Evolutionary conservation across 2,329 filamentous ascomycete genomes (phyloP), one percentile per base, ranked within the genome.

Genomic region (Seiridium cupressi): DNA sequence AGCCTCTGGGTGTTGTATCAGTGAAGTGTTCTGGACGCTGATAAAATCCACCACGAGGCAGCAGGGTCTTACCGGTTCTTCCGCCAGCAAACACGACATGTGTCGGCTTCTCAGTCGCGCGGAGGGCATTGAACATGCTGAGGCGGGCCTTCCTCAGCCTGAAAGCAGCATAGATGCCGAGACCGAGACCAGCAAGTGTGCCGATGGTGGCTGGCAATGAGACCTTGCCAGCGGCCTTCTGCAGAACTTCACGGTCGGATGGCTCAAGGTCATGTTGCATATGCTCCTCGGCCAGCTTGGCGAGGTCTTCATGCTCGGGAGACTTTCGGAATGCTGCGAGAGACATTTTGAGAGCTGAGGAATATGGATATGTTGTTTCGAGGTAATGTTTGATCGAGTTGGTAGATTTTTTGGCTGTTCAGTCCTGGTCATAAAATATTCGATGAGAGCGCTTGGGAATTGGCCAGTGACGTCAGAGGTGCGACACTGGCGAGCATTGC

Each of bases 51-150:
- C 18, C 18, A 26, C 18, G 18, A 26, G 18, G 18, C 18, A 26
- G 18, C 18, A 26, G 18, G 1, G 6, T 64, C 72, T 32, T 70
- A 85, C 84, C 81, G 55, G 80, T 81, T 18, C 85, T 76, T 0
- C 88, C 88, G 64, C 84, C 81, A 0, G 84, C 81, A 70, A 90
- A 90, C 11, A 82, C 74, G 5, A 90, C 80, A 57, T 85, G 79
- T 0, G 81, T 84, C 0, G 88, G 88, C 70, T 83, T 85, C 69
- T 89, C 85, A 56, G 80, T 74, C 0, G 86, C 80, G 26, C 81
- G 79, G 73, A 90, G 85, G 5, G 84, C 82, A 48, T 81, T 79
- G 76, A 89, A 89, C 71, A 88, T 81, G n/a, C 80, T 76, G 38
- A 77, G 73, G 51, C 88, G 81, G 61, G 82, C 79, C 44, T 74